Evolutionary conservation across 345 rosid genomes (phyloP).

Genomic region (Clausena lansium): DNA sequence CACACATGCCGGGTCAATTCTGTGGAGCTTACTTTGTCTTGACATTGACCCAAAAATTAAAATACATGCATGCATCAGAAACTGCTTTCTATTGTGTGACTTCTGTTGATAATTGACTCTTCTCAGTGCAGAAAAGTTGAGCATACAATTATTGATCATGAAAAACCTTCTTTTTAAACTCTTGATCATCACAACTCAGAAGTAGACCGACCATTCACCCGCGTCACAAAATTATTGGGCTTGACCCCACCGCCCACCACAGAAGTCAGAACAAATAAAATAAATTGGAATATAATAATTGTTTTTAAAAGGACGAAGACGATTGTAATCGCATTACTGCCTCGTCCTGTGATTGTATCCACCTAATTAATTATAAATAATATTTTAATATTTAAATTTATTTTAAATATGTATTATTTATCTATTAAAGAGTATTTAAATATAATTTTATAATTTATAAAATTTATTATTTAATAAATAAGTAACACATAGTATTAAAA

Average conservation of each 20-base stretch:
- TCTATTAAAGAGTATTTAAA: too few relatives aligned
- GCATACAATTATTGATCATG: background rate
- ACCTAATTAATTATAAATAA: too few relatives aligned
- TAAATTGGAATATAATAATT: background rate
- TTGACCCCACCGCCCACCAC: background rate
- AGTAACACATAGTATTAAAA: too few relatives aligned
- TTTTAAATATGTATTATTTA: too few relatives aligned
- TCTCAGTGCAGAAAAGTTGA: background rate
- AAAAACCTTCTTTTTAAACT: too few relatives aligned
- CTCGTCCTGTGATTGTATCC: too few relatives aligned
- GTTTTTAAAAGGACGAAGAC: too few relatives aligned
- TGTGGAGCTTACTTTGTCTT: background rate
- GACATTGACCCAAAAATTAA: background rate
- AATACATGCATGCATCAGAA: background rate
- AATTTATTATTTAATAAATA: too few relatives aligned
- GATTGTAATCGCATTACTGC: too few relatives aligned
- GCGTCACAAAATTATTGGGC: background rate
- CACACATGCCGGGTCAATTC: background rate
- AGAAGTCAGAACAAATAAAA: background rate
- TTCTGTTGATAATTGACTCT: conserved; percentile 5
- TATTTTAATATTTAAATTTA: too few relatives aligned
- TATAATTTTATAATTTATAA: too few relatives aligned
- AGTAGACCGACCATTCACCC: background rate
- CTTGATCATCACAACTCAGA: too few relatives aligned
- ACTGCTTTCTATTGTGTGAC: background rate